phyloP scores from a whole-genome alignment of 208 protist genomes.

The Endotrypanum monterogeii region DNA sequence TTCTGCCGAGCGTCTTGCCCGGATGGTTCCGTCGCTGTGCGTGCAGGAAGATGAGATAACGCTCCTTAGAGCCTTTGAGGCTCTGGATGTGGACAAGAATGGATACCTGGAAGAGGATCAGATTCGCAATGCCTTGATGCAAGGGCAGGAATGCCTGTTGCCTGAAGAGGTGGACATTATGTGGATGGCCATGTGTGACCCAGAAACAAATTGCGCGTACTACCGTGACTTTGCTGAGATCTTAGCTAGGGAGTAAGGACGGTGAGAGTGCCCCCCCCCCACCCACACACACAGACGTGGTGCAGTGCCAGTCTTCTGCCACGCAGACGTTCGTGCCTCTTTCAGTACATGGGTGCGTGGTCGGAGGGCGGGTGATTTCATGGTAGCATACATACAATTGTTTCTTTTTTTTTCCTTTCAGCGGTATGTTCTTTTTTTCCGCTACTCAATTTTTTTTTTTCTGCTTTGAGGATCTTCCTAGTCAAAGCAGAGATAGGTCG shows the following conservation, averaged over 20 bases:
- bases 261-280: background rate
- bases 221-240: constrained; percentile 87
- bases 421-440: too few relatives aligned
- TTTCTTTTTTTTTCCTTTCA: constrained; percentile 6
- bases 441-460: background rate
- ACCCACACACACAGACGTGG: background rate
- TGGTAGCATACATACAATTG: background rate
- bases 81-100: constrained; percentile 56
- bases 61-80: constrained; percentile 74
- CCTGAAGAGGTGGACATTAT: constrained; percentile 84
- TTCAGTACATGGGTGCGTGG: background rate
- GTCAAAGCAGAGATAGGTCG: background rate
- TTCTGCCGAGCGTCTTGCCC: constrained; percentile 14
- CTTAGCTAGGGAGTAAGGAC: constrained; percentile 61
- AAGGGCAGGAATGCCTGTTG: constrained; percentile 63
- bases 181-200: constrained; percentile 71
- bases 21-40: constrained; percentile 37
- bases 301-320: background rate
- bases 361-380: background rate
- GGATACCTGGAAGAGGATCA: constrained; percentile 76
- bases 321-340: background rate
- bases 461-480: background rate
- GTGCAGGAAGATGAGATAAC: constrained; percentile 52
- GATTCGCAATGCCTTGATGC: constrained; percentile 59
- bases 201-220: constrained; percentile 67